These are phyloP conservation scores for Leccinum disarticulatum DNA, from an alignment of 768 basidiomycete genomes.

Conservation along the genomic window DNA sequence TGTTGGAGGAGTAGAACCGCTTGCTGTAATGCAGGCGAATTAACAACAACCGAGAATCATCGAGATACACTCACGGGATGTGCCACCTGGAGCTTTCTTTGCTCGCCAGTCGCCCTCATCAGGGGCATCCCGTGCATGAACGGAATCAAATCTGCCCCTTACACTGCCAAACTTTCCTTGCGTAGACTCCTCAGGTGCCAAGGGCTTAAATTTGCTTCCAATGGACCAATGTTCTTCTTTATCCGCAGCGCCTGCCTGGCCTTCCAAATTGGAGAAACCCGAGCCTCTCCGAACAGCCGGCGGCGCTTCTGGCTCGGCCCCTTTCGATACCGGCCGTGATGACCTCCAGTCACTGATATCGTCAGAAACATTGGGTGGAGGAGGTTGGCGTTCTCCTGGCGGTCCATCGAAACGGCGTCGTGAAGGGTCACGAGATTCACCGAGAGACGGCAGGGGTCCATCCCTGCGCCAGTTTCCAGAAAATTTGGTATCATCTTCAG, in stretches of 20 bases:
- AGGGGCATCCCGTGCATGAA: constrained; percentile 45
- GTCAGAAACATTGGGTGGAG: constrained; percentile 57
- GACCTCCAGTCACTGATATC: constrained; percentile 72
- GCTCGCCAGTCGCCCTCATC: constrained; percentile 78
- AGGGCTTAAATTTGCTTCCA: constrained; percentile 71
- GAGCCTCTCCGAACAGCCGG: constrained; percentile 57
- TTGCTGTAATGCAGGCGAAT: constrained; percentile 43
- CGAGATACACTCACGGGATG: constrained; percentile 56
- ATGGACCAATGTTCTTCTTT: constrained; percentile 77
- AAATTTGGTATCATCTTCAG: constrained; percentile 79
- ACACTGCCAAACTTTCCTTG: constrained; percentile 43
- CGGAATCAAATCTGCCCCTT: constrained; percentile 55
- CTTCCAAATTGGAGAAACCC: constrained; percentile 49
- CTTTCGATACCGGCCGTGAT: constrained; percentile 39
- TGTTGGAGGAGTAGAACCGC: constrained; percentile 73
- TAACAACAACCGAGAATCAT: constrained; percentile 10
- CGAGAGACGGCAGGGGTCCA: constrained; percentile 74
- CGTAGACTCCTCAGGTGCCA: constrained; percentile 41
- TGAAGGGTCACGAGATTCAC: constrained; percentile 60
- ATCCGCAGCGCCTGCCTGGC: constrained; percentile 57
- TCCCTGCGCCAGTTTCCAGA: constrained; percentile 84
- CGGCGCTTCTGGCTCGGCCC: constrained; percentile 47
- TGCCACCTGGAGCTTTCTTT: constrained; percentile 45
- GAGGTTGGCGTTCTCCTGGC: constrained; percentile 40
- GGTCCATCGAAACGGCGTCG: constrained; percentile 68